Base-by-base conservation (phyloP, 2,329 filamentous ascomycete genomes). In the Pseudogymnoascus pannorum region DNA sequence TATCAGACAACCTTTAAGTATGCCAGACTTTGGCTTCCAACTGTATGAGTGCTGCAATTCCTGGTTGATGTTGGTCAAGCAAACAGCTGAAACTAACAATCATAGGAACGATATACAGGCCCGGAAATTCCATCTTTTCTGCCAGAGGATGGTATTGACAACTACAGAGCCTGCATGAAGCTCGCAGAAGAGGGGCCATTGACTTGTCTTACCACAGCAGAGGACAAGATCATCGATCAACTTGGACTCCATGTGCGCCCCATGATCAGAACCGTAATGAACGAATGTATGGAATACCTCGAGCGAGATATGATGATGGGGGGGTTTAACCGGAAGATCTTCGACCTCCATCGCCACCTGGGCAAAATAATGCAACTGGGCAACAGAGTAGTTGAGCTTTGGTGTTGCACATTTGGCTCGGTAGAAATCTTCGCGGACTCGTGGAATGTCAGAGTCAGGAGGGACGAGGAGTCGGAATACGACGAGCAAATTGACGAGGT, bases 401-500 rank as follows among this genome's bases (percentile, higher is more conserved):
- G 48, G 48, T 54, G 48, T 16, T 18, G 12, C 14, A 31, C 4
- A 14, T 54, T 54, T 20, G 48, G 48, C 26, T 54, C 48, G 1
- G 48, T 54, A n/a, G 48, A 54, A 31, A 16, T 20, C 26, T 54
- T 54, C 16, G 48, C n/a, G 31, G 57, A 20, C 24, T 61, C 24
- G 48, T 58, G 18, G 59, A 57, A 57, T 18, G 61, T 18, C 59
- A 65, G 18, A 33, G 57, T 59, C 7, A 16, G 57, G 8, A 54
- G 58, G 14, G 62, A 66, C 48, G 58, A 63, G 3, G 42, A 63
- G 0, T 22, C 14, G 14, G 58, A 62, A 11, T 63, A 66, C 26
- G 62, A 62, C 11, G 44, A 64, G 3, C 20, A 64, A 2, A 63
- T 68, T 26, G 64, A 65, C 57, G 22, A 62, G 1, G 54, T 58